Evolutionary conservation across 2,329 filamentous ascomycete species (phyloP).

Genomic region (Xylariaceae sp.): DNA sequence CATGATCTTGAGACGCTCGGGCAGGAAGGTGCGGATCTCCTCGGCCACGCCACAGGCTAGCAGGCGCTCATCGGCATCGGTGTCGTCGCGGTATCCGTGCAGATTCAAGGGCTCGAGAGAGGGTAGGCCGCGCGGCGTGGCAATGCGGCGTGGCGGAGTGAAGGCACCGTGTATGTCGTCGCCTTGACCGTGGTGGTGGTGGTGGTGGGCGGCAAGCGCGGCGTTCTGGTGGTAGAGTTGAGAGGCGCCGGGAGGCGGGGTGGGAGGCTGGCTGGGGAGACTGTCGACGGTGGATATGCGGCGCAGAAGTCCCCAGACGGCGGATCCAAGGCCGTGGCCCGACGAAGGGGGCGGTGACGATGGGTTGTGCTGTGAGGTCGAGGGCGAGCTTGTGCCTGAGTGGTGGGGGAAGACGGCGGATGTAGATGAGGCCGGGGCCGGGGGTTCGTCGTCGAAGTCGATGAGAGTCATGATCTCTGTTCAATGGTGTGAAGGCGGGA

Average conservation of each 20-base stretch:
- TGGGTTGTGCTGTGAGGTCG: background rate
- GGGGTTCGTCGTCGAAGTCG: conserved; percentile 26
- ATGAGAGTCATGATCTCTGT: no score
- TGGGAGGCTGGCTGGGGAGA: conserved; percentile 20
- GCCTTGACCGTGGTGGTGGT: background rate
- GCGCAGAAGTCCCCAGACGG: conserved; percentile 57
- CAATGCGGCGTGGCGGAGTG: conserved; percentile 28
- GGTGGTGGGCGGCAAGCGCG: background rate
- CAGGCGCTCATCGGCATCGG: conserved; percentile 57
- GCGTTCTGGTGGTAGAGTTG: conserved; percentile 25
- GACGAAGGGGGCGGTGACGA: conserved; percentile 10
- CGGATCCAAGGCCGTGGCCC: conserved; percentile 27
- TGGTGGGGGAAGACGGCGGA: conserved; percentile 20
- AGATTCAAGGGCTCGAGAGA: conserved; percentile 79
- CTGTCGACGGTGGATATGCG: conserved; percentile 55
- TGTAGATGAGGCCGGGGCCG: conserved; percentile 21
- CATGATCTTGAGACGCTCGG: conserved; percentile 78
- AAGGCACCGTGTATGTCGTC: conserved; percentile 58
- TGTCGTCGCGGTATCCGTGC: conserved; percentile 60
- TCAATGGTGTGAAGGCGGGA: no score
- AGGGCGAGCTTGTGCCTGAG: conserved; percentile 2
- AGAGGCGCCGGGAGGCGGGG: conserved; percentile 16
- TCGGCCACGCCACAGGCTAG: conserved; percentile 75
- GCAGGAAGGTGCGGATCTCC: conserved; percentile 86
- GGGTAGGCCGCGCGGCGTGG: conserved; percentile 66